Conservation (phyloP, 1,284 basidiomycete species). For the Ganoderma sinense region DNA sequence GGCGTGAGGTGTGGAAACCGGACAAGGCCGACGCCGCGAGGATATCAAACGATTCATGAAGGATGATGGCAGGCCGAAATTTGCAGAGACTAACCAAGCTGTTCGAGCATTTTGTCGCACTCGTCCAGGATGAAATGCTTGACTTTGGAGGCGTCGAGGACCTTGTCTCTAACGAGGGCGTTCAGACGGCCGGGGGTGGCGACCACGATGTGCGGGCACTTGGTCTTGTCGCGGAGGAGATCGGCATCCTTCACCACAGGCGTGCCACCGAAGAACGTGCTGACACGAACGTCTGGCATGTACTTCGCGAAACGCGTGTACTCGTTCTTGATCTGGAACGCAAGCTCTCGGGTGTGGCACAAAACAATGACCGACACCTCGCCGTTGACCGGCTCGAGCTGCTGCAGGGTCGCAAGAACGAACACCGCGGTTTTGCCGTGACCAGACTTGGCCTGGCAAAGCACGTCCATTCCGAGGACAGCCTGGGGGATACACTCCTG, state of each 20-base stretch:
- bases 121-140: slow-evolving; percentile 99
- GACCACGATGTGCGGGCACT: slow-evolving; percentile 99
- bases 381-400: slow-evolving; percentile 98
- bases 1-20: slow-evolving; percentile 42
- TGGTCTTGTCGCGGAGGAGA: slow-evolving; percentile 93
- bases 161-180: slow-evolving; percentile 92
- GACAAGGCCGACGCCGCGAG: slow-evolving; percentile 43
- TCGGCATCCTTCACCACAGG: slow-evolving; percentile 96
- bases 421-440: slow-evolving; percentile 99
- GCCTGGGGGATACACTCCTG: slow-evolving; percentile 99
- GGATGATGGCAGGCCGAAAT: slow-evolving; percentile 48
- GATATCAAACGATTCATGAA: slow-evolving; percentile 41
- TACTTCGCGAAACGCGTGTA: slow-evolving; percentile 99
- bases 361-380: slow-evolving; percentile 98
- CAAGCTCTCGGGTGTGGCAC: slow-evolving; percentile 99
- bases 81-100: slow-evolving; percentile 96
- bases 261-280: slow-evolving; percentile 98
- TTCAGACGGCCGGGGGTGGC: slow-evolving; percentile 97
- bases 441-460: slow-evolving; percentile 99
- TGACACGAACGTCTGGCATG: slow-evolving; percentile 98
- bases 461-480: slow-evolving; percentile 98
- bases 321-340: slow-evolving; percentile 99
- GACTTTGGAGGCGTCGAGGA: slow-evolving; percentile 91
- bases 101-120: slow-evolving; percentile 99
- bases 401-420: slow-evolving; percentile 97